These are phyloP conservation scores for Cryptococcus sp. DNA, from an alignment of 1,284 basidiomycete genomes.

Conservation along the genomic window DNA sequence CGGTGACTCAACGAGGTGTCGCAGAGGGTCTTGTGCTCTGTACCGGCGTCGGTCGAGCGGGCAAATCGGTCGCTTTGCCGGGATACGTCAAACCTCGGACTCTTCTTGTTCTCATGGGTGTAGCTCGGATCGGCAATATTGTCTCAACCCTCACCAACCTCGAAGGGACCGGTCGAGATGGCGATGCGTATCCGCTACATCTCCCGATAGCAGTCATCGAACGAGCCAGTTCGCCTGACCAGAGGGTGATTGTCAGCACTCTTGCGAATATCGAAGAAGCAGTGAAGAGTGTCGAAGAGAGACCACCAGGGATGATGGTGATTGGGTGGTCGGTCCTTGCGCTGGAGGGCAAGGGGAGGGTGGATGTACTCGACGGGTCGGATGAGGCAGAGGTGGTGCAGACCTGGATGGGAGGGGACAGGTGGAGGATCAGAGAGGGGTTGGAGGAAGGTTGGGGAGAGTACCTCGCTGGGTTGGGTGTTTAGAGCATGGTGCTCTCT, in stretches of 20 bases:
- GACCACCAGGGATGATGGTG: constrained; percentile 93
- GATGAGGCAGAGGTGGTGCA: constrained; percentile 27
- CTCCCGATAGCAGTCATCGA: constrained; percentile 90
- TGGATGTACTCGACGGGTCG: constrained; percentile 50
- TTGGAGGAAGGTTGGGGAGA: constrained; percentile 22
- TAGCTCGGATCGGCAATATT: constrained; percentile 72
- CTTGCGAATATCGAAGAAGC: constrained; percentile 66
- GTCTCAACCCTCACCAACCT: constrained; percentile 55
- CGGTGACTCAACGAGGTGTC: constrained; percentile 91
- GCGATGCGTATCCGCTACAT: constrained; percentile 64
- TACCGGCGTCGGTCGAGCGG: constrained; percentile 85
- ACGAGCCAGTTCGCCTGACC: constrained; percentile 85
- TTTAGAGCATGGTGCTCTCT: background rate
- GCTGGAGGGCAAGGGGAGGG: constrained; percentile 52
- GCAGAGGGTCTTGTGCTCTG: constrained; percentile 84
- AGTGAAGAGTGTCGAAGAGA: constrained; percentile 73
- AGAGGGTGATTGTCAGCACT: constrained; percentile 76
- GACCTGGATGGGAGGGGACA: constrained; percentile 19
- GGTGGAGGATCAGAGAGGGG: constrained; percentile 27
- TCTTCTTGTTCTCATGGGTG: constrained; percentile 86
- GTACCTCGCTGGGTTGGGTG: constrained; percentile 3
- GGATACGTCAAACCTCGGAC: constrained; percentile 79
- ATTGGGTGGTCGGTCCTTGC: constrained; percentile 75
- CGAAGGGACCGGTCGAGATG: constrained; percentile 43
- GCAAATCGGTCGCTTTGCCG: constrained; percentile 76